Conservation (phyloP, 2,329 filamentous ascomycete species). For the Apiospora arundinis region DNA sequence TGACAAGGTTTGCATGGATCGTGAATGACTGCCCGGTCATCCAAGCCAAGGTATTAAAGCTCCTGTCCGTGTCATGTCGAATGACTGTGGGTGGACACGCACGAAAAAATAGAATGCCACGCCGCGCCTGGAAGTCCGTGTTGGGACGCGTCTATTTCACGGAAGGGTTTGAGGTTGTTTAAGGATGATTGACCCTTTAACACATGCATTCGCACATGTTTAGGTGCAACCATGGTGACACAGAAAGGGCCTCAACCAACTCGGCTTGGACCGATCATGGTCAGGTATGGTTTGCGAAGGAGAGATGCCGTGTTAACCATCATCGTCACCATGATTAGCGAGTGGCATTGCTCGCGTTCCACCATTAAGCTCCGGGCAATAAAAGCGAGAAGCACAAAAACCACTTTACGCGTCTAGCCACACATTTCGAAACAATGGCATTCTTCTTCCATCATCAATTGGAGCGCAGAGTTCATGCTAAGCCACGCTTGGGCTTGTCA, state of each 20-base stretch:
- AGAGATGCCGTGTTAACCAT: constrained; percentile 4
- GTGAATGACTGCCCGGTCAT: constrained; percentile 7
- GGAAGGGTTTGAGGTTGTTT: constrained; percentile 4
- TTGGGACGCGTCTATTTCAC: constrained; percentile 14
- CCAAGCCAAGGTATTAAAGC: not conserved
- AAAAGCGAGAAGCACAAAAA: not conserved
- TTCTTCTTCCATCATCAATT: not conserved
- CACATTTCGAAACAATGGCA: not conserved
- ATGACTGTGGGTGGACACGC: constrained; percentile 9
- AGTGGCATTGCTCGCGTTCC: not conserved
- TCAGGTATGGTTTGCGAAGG: constrained; percentile 9
- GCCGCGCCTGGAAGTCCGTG: not conserved
- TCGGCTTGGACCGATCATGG: not conserved
- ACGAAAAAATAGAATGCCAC: not conserved
- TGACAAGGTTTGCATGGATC: constrained; percentile 16
- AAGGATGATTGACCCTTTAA: constrained; percentile 12
- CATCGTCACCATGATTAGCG: not conserved
- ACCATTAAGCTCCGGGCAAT: constrained; percentile 1
- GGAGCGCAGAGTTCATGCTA: constrained; percentile 2
- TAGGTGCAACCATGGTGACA: constrained; percentile 15
- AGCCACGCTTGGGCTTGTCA: constrained; percentile 9
- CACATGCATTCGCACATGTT: not conserved
- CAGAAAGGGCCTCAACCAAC: constrained; percentile 1
- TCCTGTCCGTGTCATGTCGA: constrained; percentile 19
- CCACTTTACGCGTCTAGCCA: not conserved